phyloP scores from a whole-genome alignment of 257 asterid genomes.

The Asclepias syriaca region DNA sequence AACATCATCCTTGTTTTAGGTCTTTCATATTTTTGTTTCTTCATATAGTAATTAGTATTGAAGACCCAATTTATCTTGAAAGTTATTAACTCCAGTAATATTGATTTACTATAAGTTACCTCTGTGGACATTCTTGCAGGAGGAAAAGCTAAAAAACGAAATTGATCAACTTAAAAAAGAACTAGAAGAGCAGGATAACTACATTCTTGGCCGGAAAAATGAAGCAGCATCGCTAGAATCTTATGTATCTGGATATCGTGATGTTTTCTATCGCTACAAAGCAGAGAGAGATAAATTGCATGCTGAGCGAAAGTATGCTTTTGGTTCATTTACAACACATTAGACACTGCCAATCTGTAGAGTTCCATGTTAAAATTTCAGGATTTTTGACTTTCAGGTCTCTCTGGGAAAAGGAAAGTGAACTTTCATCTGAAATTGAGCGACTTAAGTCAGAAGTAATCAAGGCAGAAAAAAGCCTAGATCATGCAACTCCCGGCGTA shows the following conservation, averaged over 20 bases:
- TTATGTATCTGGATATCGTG: slow-evolving; percentile 69
- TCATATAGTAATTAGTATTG: background rate
- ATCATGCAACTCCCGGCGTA: slow-evolving; percentile 97
- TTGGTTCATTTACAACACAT: slow-evolving; percentile 17
- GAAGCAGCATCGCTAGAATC: slow-evolving; percentile 58
- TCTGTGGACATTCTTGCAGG: slow-evolving; percentile 39
- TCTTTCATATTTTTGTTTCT: background rate
- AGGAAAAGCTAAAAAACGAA: slow-evolving; percentile 67
- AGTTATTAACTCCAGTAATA: background rate
- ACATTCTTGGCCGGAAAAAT: slow-evolving; percentile 56
- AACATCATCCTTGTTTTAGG: background rate
- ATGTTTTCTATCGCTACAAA: slow-evolving; percentile 61
- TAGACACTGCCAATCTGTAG: background rate
- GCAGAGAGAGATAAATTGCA: slow-evolving; percentile 70
- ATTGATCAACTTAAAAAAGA: slow-evolving; percentile 71
- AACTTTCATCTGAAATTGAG: slow-evolving; percentile 70
- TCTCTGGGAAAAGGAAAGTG: slow-evolving; percentile 80
- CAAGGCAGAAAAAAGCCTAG: slow-evolving; percentile 95
- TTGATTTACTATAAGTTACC: background rate
- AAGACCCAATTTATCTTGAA: background rate
- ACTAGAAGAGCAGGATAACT: slow-evolving; percentile 57
- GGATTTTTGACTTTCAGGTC: slow-evolving; percentile 41
- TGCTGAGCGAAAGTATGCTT: slow-evolving; percentile 79
- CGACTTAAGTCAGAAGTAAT: slow-evolving; percentile 75
- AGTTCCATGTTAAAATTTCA: slow-evolving; percentile 20